phyloP scores from a whole-genome alignment of 2,329 filamentous ascomycete species.

The Zymoseptoria crescenta region DNA sequence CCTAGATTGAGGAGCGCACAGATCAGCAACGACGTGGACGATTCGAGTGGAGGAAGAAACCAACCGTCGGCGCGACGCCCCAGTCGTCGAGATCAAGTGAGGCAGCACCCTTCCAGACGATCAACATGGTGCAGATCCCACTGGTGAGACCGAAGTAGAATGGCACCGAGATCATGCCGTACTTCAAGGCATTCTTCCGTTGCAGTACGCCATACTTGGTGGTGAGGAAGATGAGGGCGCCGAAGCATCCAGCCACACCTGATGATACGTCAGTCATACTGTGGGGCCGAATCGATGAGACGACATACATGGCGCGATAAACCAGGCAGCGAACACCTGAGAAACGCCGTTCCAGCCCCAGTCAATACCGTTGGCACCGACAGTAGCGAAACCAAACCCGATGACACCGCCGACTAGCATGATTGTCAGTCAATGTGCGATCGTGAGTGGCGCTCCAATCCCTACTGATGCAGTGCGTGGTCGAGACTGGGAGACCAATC shows the following conservation, averaged over 20 bases:
- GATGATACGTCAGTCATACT: neutral
- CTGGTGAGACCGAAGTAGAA: slow-evolving; percentile 40
- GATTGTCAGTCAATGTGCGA: neutral
- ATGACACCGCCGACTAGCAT: slow-evolving; percentile 21
- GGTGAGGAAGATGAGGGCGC: slow-evolving; percentile 40
- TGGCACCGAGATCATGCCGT: slow-evolving; percentile 42
- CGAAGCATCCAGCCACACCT: slow-evolving; percentile 38
- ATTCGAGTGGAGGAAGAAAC: neutral
- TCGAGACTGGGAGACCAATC: slow-evolving; percentile 47
- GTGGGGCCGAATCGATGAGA: neutral
- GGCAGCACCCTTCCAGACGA: slow-evolving; percentile 45
- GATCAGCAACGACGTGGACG: neutral
- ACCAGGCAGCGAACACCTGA: slow-evolving; percentile 50
- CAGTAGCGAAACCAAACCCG: slow-evolving; percentile 42
- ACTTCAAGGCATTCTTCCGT: slow-evolving; percentile 40
- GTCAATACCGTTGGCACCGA: slow-evolving; percentile 46
- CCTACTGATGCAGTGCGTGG: slow-evolving; percentile 47
- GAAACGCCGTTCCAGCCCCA: slow-evolving; percentile 53
- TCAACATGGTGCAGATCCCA: slow-evolving; percentile 46
- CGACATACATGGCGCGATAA: slow-evolving; percentile 32
- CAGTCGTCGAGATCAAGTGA: slow-evolving; percentile 42
- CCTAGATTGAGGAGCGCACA: neutral
- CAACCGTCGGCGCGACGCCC: slow-evolving; percentile 33
- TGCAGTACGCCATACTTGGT: slow-evolving; percentile 44
- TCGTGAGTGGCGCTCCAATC: neutral